phyloP scores from a whole-genome alignment of 1,139 yeast species.

The Saccharomycopsis hybrid region DNA sequence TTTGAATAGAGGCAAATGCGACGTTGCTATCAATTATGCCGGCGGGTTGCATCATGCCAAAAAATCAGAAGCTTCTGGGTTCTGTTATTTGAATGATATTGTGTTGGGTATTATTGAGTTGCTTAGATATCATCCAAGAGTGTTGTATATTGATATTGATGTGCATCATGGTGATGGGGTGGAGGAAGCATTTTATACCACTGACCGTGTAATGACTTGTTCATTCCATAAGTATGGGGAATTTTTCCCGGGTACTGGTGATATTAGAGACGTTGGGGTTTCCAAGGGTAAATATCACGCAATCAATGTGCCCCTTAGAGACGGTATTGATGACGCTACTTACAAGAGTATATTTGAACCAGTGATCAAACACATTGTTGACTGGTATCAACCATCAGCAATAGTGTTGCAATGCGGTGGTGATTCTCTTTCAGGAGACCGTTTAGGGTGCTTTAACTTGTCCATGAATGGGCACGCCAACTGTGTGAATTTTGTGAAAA shows the following conservation, averaged over 20 bases:
- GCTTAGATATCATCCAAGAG: constrained; percentile 87
- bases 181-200: constrained; percentile 94
- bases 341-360: constrained; percentile 88
- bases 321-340: constrained; percentile 87
- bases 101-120: constrained; percentile 88
- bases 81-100: constrained; percentile 86
- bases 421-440: constrained; percentile 85
- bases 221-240: constrained; percentile 97
- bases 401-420: constrained; percentile 92
- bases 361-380: constrained; percentile 71
- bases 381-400: constrained; percentile 91
- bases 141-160: constrained; percentile 91
- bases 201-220: constrained; percentile 96
- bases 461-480: constrained; percentile 94
- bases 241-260: constrained; percentile 95
- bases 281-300: constrained; percentile 86
- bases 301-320: constrained; percentile 83
- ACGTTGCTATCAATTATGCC: constrained; percentile 93
- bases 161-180: constrained; percentile 99
- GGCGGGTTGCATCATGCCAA: constrained; percentile 98
- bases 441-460: constrained; percentile 86
- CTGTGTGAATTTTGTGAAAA: constrained; percentile 84
- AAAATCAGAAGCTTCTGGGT: constrained; percentile 92
- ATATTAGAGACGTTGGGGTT: constrained; percentile 79
- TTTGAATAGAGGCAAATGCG: constrained; percentile 87